Percentiles rank a stretch among this genome's conserved stretches.
Evolutionary conservation across 1,139 yeast species (phyloP).

Genomic region (Taphrina confusa): DNA sequence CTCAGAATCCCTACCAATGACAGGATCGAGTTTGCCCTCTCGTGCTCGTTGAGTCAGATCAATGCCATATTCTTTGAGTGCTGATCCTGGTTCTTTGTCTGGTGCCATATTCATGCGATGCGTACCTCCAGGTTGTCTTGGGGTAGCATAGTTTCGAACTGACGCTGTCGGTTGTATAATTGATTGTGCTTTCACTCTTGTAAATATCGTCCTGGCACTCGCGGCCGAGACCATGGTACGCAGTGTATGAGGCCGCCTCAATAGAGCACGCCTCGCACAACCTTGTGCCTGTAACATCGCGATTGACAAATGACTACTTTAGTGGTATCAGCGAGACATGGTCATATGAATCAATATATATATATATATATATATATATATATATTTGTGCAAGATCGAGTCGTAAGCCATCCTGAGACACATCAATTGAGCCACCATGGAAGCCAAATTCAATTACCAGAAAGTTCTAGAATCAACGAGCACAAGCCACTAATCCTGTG

Average conservation of each 20-base stretch:
- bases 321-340: no score
- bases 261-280: not conserved
- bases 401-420: no score
- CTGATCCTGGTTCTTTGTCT: constrained; percentile 54
- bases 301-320: no score
- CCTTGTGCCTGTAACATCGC: constrained; percentile 1
- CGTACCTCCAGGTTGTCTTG: constrained; percentile 37
- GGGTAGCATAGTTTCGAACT: constrained; percentile 26
- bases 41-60: constrained; percentile 83
- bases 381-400: no score
- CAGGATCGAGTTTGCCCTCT: constrained; percentile 92
- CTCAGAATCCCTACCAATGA: constrained; percentile 94
- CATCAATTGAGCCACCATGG: constrained; percentile 3
- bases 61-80: constrained; percentile 82
- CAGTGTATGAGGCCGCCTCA: not conserved
- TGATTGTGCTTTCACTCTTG: not conserved
- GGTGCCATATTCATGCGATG: constrained; percentile 41
- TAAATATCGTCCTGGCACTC: not conserved
- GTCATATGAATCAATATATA: no score
- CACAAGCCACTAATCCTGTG: no score
- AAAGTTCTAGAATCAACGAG: constrained; percentile 12
- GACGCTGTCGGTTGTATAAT: not conserved
- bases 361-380: no score
- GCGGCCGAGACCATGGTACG: not conserved
- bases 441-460: constrained; percentile 16